Evolutionary conservation across 805 yeast species (phyloP), one percentile per base, ranked within the genome.

Genomic region (Blastobotrys robertii): DNA sequence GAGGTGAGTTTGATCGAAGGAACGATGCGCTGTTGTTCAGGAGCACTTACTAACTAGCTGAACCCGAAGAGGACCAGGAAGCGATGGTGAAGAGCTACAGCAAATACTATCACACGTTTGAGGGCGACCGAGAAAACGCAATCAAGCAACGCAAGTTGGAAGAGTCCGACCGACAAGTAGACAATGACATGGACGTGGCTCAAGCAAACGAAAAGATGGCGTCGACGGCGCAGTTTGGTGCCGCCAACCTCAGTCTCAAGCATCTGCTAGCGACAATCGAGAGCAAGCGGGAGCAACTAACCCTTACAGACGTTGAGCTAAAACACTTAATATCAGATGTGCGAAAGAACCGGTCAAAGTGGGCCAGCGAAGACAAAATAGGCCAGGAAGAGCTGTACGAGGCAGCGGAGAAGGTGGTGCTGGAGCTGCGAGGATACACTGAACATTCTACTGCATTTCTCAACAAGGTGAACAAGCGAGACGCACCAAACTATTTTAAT

Each of bases 371-470:
- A 57, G 95, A 88, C 45, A 73, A 84, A 48, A 79, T 92, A 36
- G 99, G 99, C 5, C 99, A 92, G 64, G 99, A 92, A 58, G 99
- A 94, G 60, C 71, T 92, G 15, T 92, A 92, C 57, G 98, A 94
- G 53, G 95, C 97, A 0, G 90, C 97, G 55, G 99, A 92, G 54
- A 88, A 87, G 56, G 98, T 92, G 1, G 88, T 90, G 0, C 66
- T 80, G 50, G 97, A 92, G 54, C 66, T 92, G 29, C 73, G 98
- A 56, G 84, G 90, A 5, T 85, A 82, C 52, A 90, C 98, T 0
- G 97, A 92, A 56, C 97, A 92, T 63, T 87, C 97, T 0, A 87
- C 97, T 1, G 95, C 97, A 0, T 92, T 92, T 57, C 69, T 92
- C 51, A 92, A 88, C 64, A 84, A 85, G 57, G 99, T 92, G n/a